Evolutionary conservation across 345 rosid species (phyloP).

Genomic region (Lepidium aucheri): DNA sequence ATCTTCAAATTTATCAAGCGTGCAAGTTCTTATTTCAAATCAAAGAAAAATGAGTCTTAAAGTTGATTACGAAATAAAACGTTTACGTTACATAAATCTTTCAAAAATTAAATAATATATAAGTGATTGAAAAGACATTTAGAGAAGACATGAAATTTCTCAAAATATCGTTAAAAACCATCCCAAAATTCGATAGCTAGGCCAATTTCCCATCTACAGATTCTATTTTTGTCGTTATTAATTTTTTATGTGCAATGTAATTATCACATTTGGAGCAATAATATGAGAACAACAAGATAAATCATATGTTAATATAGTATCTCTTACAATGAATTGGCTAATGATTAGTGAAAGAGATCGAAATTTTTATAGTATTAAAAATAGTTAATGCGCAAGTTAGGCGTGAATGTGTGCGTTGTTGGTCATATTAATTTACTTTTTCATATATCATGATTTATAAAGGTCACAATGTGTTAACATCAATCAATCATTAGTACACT

Average conservation of each 20-base stretch:
- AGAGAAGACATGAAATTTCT: not conserved
- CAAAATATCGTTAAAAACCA: not conserved
- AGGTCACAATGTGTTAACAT: slow-evolving; percentile 23
- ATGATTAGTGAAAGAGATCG: slow-evolving; percentile 24
- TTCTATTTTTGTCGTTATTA: not conserved
- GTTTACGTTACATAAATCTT: not conserved
- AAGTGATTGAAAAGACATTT: not conserved
- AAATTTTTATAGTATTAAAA: not conserved
- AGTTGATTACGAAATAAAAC: not conserved
- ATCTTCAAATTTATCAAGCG: not conserved
- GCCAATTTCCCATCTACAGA: not conserved
- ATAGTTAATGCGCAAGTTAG: slow-evolving; percentile 9
- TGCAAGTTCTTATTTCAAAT: not conserved
- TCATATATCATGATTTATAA: not conserved
- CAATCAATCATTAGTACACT: slow-evolving; percentile 32
- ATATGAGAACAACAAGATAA: not conserved
- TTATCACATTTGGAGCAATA: slow-evolving; percentile 6
- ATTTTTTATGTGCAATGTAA: not conserved
- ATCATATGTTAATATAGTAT: not conserved
- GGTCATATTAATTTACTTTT: slow-evolving; percentile 6
- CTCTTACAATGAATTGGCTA: not conserved
- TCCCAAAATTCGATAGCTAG: not conserved
- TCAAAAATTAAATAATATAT: not conserved
- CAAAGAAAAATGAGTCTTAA: not conserved
- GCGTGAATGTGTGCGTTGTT: slow-evolving; percentile 7